phyloP scores from a whole-genome alignment of 441 rosid genomes.

The Populus trichocarpa region DNA sequence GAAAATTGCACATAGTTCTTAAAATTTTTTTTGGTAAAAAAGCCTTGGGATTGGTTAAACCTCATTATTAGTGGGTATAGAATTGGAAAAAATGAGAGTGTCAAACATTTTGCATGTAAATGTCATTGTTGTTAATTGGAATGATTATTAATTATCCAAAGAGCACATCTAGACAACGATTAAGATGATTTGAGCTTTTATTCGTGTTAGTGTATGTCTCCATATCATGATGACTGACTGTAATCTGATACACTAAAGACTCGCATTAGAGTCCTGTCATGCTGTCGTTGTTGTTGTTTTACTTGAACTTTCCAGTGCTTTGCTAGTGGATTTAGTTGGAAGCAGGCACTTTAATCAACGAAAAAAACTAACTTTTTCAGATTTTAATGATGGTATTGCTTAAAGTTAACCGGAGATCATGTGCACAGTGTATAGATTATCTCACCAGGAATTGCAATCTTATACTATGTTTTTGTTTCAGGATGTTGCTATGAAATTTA shows the following conservation, averaged over 20 bases:
- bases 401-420: not conserved
- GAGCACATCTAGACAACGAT: not conserved
- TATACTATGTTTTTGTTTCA: conserved; percentile 26
- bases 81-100: not conserved
- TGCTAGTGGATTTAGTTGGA: not conserved
- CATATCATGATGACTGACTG: not conserved
- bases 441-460: not conserved
- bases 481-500: conserved; percentile 95
- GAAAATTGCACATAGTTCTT: not conserved
- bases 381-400: not conserved
- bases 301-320: not conserved
- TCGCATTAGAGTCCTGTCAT: not conserved
- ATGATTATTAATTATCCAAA: not conserved
- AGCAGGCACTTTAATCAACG: not conserved
- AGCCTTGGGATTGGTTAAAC: not conserved
- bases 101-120: not conserved
- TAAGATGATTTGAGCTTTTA: not conserved
- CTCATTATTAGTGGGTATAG: not conserved
- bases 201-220: no score
- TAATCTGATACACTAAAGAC: not conserved
- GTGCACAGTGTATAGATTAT: not conserved
- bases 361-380: not conserved
- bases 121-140: not conserved
- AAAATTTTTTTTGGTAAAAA: not conserved
- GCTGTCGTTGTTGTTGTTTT: not conserved